Evolutionary conservation across 352 stramenopile species (phyloP), one percentile per base, ranked within the genome.

Genomic region (Peronospora belbahrii): DNA sequence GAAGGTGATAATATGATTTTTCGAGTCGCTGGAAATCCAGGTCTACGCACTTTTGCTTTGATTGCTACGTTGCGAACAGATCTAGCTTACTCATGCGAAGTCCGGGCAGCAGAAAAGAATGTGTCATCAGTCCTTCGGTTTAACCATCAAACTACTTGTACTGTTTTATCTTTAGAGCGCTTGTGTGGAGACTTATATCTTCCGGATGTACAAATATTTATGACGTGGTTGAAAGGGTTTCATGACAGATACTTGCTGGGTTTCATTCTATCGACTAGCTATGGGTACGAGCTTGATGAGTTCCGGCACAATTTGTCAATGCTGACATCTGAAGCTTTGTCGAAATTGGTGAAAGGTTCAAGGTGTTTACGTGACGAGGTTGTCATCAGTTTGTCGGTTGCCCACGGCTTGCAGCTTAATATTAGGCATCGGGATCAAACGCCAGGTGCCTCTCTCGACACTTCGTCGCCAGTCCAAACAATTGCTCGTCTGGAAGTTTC

Each of bases 201-300:
- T 34, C 72, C 75, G 20, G 50, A 62, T 24, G 40, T 87, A 4
- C 41, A 57, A 35, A 57, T 59, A 7, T 34, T 78, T 17, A 18
- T 85, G 6, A 17, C 48, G 3, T 85, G 71, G 67, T 10, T 67
- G 36, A 40, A 52, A 23, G 48, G 19, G 14, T 83, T 70, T 23
- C 49, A 68, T 15, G 66, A 79, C 24, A 59, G 48, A 6, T 82
- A 70, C 41, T 63, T 82, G 22, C 24, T 88, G 9, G 79, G 74
- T 4, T 87, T 77, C 46, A 65, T 90, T 30, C 39, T 85, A 32
- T 83, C 74, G 20, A 83, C 74, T 18, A 70, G 72, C 23, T 74
- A 64, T 15, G 79, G 74, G 8, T 90, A 90, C 44, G 55, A 72
- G 39, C 24, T 70, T 1, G 62, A 74, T 17, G 59, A 70, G 17